Evolutionary conservation across 805 yeast genomes (phyloP).

Genomic region (Candida sanyiensis): DNA sequence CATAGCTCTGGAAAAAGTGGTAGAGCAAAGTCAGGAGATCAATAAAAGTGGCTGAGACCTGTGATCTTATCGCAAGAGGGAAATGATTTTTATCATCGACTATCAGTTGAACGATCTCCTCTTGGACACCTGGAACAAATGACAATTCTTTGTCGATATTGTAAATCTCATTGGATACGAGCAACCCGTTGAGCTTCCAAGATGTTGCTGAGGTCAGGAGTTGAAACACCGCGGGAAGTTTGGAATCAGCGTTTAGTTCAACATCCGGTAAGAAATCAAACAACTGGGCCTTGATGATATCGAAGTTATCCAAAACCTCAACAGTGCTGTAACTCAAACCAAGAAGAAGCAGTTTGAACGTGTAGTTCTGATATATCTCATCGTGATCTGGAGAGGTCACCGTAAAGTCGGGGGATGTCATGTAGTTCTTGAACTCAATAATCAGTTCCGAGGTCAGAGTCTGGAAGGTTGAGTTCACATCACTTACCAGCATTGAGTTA

Average conservation of each 20-base stretch:
- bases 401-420: constrained; percentile 12
- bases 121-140: constrained; percentile 13
- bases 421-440: constrained; percentile 13
- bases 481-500: constrained; percentile 9
- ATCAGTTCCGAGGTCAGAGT: constrained; percentile 14
- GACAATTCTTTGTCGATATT: constrained; percentile 19
- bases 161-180: constrained; percentile 15
- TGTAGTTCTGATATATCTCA: constrained; percentile 17
- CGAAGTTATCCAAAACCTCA: constrained; percentile 10
- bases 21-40: constrained; percentile 22
- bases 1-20: constrained; percentile 31
- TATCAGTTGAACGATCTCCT: constrained; percentile 11
- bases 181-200: constrained; percentile 16
- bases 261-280: constrained; percentile 8
- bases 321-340: constrained; percentile 15
- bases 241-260: neutral
- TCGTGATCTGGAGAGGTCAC: constrained; percentile 8
- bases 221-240: constrained; percentile 11
- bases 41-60: constrained; percentile 21
- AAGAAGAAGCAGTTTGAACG: constrained; percentile 16
- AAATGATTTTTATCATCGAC: constrained; percentile 4
- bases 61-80: constrained; percentile 17
- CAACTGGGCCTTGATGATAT: constrained; percentile 10
- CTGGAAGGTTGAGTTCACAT: constrained; percentile 9
- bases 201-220: constrained; percentile 16